These are phyloP conservation scores for Cicer cuneatum DNA, from an alignment of 306 rosid species.

Conservation along the genomic window DNA sequence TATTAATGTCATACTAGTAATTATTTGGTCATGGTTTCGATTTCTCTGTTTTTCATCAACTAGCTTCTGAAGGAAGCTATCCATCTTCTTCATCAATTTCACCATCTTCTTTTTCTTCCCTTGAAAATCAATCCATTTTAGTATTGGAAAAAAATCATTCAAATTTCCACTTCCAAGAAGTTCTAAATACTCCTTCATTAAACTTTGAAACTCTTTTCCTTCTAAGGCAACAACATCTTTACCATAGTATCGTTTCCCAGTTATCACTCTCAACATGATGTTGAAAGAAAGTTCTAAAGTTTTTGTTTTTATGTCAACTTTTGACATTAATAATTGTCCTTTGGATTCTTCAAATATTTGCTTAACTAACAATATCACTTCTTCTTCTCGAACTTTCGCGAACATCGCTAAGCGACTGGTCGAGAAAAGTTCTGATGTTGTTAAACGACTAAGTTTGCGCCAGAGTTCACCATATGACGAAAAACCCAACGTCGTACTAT, in stretches of 20 bases:
- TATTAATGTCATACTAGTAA: conserved; percentile 31
- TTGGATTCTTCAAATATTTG: conserved; percentile 17
- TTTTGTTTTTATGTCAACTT: not conserved
- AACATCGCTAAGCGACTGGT: conserved; percentile 23
- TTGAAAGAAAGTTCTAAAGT: conserved; percentile 38
- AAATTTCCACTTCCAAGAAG: conserved; percentile 6
- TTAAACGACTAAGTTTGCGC: conserved; percentile 44
- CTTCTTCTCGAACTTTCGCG: conserved; percentile 36
- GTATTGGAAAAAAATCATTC: conserved; percentile 49
- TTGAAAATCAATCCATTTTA: conserved; percentile 43
- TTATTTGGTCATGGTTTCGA: not conserved
- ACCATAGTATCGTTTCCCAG: conserved; percentile 50
- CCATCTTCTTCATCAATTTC: conserved; percentile 35
- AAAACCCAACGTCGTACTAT: conserved; percentile 13
- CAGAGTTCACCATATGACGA: conserved; percentile 45
- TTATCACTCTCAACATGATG: conserved; percentile 41
- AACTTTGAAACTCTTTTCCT: conserved; percentile 32
- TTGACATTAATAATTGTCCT: not conserved
- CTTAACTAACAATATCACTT: conserved; percentile 31
- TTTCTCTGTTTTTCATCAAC: conserved; percentile 20
- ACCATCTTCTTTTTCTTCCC: conserved; percentile 47
- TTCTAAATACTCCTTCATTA: conserved; percentile 26
- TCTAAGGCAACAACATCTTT: conserved; percentile 19
- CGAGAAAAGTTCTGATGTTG: conserved; percentile 44
- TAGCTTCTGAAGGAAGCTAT: conserved; percentile 42